These are phyloP conservation scores for Datura wrightii DNA, from an alignment of 257 asterid genomes.

Conservation along the genomic window DNA sequence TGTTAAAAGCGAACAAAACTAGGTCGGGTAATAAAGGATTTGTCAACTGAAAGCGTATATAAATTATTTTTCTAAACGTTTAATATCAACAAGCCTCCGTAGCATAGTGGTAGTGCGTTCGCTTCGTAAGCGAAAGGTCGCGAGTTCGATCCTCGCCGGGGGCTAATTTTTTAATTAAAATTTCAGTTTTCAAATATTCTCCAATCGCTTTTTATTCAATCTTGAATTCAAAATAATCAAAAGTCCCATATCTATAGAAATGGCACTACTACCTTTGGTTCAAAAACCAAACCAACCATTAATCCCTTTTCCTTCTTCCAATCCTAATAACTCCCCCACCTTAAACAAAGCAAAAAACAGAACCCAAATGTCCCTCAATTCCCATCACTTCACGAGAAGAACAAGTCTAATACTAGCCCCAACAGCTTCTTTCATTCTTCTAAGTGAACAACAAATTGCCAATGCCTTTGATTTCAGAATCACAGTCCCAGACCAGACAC, in stretches of 20 bases:
- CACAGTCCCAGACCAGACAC: slow-evolving; percentile 70
- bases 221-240: neutral
- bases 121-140: slow-evolving; percentile 99
- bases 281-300: slow-evolving; percentile 35
- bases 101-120: slow-evolving; percentile 99
- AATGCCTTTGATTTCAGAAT: slow-evolving; percentile 62
- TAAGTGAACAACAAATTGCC: slow-evolving; percentile 22
- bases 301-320: slow-evolving; percentile 16
- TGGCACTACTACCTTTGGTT: slow-evolving; percentile 36
- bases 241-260: neutral
- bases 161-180: slow-evolving; percentile 45
- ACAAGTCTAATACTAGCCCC: slow-evolving; percentile 32
- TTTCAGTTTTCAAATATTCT: neutral
- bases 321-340: neutral
- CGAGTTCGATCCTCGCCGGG: slow-evolving; percentile 99
- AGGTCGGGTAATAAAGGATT: too few species aligned
- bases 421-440: slow-evolving; percentile 33
- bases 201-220: neutral
- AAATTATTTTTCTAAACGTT: neutral
- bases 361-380: slow-evolving; percentile 30
- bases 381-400: slow-evolving; percentile 42
- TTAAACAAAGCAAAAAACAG: slow-evolving; percentile 30
- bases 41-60: too few species aligned
- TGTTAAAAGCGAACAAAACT: too few species aligned
- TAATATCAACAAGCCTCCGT: slow-evolving; percentile 46